Base-by-base conservation (phyloP, 2,329 filamentous ascomycete genomes). In the Neocatenulostroma microsporum region DNA sequence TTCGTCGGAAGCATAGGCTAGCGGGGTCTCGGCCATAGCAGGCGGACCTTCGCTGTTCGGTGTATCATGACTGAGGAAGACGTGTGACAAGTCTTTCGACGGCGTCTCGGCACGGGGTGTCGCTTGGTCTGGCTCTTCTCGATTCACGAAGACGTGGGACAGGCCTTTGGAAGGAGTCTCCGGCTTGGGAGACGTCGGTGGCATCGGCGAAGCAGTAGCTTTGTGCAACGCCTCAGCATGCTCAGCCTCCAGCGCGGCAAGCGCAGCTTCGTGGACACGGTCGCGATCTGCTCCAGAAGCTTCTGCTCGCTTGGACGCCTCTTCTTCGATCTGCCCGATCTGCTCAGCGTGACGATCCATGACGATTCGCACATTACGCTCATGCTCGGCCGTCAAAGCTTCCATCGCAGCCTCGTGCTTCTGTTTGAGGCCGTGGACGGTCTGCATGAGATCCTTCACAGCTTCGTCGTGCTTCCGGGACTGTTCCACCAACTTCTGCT, bases 141-240 rank as follows among this genome's bases (percentile, higher is more conserved):
- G 43, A 33, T 50, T 42, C 15, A 51, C 45, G 23, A 46, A 50
- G 18, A 48, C 35, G 29, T 50, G 47, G 11, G 43, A 42, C 8
- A 48, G 30, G 11, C 44, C 45, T 26, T 29, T 38, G 10, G 35
- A 11, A 25, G 39, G 27, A n/a, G 43, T 34, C 15, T 42, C 30
- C 14, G 30, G 24, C 20, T 39, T 34, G 9, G 31, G 30, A 9
- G 24, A 17, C 24, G 21, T 33, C 8, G 15, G 14, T 4, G 18
- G 30, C 10, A 8, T 12, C n/a, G 23, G 31, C n/a, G 31, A 26
- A 8, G 11, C 13, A 4, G 25, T 29, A 33, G 30, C 29, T 21
- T 36, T 27, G n/a, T 12, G 2, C 14, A 36, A 25, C 29, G 34
- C 39, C 13, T 42, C 34, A 13, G 27, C 39, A 15, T 43, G 36